phyloP scores from a whole-genome alignment of 345 rosid species.

The Gynandropsis gynandra region DNA sequence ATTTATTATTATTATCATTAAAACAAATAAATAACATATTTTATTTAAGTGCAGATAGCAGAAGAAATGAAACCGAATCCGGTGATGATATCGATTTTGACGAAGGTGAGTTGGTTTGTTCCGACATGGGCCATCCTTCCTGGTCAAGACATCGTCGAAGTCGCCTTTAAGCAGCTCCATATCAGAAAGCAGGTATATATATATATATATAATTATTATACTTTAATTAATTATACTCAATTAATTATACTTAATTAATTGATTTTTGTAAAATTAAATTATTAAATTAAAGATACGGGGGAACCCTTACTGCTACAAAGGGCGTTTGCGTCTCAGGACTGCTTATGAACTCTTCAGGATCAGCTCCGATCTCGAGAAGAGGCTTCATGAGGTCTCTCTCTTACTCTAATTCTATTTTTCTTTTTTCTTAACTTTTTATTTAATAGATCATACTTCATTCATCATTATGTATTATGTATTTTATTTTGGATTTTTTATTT shows the following conservation, averaged over 20 bases:
- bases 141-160: constrained; percentile 46
- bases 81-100: constrained; percentile 33
- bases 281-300: constrained; percentile 40
- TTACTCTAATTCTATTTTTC: too few relatives aligned
- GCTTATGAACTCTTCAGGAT: constrained; percentile 48
- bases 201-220: background rate
- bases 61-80: constrained; percentile 54
- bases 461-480: too few relatives aligned
- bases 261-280: background rate
- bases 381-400: constrained; percentile 43
- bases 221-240: background rate
- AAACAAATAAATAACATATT: background rate
- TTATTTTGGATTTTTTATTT: too few relatives aligned
- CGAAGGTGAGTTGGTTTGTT: constrained; percentile 32
- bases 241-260: background rate
- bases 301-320: constrained; percentile 72
- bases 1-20: background rate
- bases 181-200: constrained; percentile 50
- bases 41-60: constrained; percentile 43
- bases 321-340: constrained; percentile 67
- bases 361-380: constrained; percentile 49
- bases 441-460: too few relatives aligned
- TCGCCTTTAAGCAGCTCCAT: constrained; percentile 53
- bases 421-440: too few relatives aligned
- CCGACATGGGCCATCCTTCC: constrained; percentile 71